Conservation (phyloP, 1,284 basidiomycete genomes). For the Chondrostereum purpureum region DNA sequence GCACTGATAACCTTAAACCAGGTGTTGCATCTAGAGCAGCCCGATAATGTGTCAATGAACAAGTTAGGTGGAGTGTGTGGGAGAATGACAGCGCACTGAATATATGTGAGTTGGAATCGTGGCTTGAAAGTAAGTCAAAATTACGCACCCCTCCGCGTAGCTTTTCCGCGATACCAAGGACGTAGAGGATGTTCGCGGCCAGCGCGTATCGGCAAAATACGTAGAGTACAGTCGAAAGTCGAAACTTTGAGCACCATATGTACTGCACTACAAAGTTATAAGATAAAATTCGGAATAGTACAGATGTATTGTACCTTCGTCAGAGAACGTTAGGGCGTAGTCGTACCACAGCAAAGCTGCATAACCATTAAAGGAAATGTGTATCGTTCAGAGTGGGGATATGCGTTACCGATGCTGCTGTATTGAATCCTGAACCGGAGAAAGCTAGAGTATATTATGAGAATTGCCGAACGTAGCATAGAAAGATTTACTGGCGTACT, state of each 20-base stretch:
- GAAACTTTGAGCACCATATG: slow-evolving; percentile 25
- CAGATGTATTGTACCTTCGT: not conserved
- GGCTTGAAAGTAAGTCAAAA: not conserved
- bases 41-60: too few relatives aligned
- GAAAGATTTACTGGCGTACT: too few relatives aligned
- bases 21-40: slow-evolving; percentile 23
- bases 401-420: slow-evolving; percentile 1
- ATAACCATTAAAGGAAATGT: not conserved
- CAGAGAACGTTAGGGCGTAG: slow-evolving; percentile 24
- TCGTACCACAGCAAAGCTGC: slow-evolving; percentile 25
- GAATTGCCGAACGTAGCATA: too few relatives aligned
- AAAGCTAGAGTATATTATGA: too few relatives aligned
- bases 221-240: slow-evolving; percentile 27
- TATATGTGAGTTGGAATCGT: not conserved
- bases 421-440: slow-evolving; percentile 5
- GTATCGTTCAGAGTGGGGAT: not conserved
- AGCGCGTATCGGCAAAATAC: slow-evolving; percentile 29
- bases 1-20: slow-evolving; percentile 24
- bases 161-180: slow-evolving; percentile 21
- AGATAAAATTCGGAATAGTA: not conserved
- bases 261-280: slow-evolving; percentile 20
- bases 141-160: slow-evolving; percentile 16
- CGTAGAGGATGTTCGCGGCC: slow-evolving; percentile 25
- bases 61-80: not conserved
- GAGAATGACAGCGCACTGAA: not conserved